phyloP scores from a whole-genome alignment of 2,329 filamentous ascomycete species.

The Alternaria sp. region DNA sequence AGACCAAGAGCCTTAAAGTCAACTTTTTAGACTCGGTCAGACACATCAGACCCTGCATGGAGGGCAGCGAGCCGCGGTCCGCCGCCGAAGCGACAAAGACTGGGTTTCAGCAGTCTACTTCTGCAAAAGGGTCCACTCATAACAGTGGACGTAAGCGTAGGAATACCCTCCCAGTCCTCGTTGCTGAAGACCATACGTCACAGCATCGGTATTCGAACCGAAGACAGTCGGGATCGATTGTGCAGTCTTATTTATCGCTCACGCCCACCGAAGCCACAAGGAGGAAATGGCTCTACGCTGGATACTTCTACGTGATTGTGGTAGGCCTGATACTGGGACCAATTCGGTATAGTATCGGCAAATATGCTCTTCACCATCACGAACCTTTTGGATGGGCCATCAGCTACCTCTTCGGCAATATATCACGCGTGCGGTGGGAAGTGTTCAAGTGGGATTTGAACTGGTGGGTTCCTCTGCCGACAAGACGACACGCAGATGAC shows the following conservation, averaged over 20 bases:
- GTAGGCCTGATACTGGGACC: slow-evolving; percentile 70
- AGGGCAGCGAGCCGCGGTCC: slow-evolving; percentile 33
- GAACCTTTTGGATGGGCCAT: slow-evolving; percentile 94
- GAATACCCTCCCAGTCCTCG: slow-evolving; percentile 43
- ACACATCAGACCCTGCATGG: slow-evolving; percentile 12
- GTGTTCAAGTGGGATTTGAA: slow-evolving; percentile 72
- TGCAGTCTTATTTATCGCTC: slow-evolving; percentile 76
- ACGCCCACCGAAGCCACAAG: slow-evolving; percentile 77
- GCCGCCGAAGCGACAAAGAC: slow-evolving; percentile 37
- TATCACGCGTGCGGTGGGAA: slow-evolving; percentile 73
- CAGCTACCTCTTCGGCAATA: slow-evolving; percentile 84
- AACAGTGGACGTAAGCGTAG: slow-evolving; percentile 30
- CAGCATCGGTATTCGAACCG: slow-evolving; percentile 29
- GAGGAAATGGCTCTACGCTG: slow-evolving; percentile 84
- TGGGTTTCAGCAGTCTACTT: slow-evolving; percentile 14
- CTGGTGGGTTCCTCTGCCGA: slow-evolving; percentile 76
- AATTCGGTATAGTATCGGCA: slow-evolving; percentile 72
- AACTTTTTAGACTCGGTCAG: slow-evolving; percentile 32
- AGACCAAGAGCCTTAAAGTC: slow-evolving; percentile 37
- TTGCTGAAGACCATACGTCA: slow-evolving; percentile 28
- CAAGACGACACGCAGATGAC: slow-evolving; percentile 40
- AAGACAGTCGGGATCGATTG: slow-evolving; percentile 41
- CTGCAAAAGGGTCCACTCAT: neutral
- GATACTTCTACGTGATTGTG: slow-evolving; percentile 75
- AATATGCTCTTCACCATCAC: slow-evolving; percentile 69